These are phyloP conservation scores for Populus hybrid DNA, from an alignment of 441 rosid genomes.

Conservation along the genomic window DNA sequence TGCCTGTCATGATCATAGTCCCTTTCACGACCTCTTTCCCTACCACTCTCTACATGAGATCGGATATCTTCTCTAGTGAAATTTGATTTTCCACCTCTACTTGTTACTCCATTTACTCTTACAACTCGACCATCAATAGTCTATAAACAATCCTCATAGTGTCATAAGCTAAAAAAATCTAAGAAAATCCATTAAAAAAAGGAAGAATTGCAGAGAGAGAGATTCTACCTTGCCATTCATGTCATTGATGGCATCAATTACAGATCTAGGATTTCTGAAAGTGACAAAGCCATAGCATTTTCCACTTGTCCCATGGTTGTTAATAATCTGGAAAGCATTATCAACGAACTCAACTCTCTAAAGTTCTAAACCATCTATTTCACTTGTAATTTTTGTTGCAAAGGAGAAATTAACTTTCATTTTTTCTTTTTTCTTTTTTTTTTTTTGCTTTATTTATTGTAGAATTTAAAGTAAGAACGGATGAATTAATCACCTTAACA, in stretches of 20 bases:
- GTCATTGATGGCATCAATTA: conserved; percentile 69
- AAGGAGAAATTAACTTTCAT: not conserved
- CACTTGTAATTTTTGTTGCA: not conserved
- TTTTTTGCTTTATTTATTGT: not conserved
- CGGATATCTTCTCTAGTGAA: conserved; percentile 37
- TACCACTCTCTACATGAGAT: conserved; percentile 25
- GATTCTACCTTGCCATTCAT: conserved; percentile 79
- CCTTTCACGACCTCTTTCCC: conserved; percentile 53
- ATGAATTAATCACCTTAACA: conserved; percentile 48
- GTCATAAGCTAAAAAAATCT: conserved; percentile 8
- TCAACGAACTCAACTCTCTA: not conserved
- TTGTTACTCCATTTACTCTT: conserved; percentile 72
- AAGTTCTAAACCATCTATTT: not conserved
- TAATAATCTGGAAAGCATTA: conserved; percentile 54
- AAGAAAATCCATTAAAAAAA: not conserved
- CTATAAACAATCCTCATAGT: conserved; percentile 37
- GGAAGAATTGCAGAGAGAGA: conserved; percentile 9
- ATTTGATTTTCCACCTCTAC: conserved; percentile 58
- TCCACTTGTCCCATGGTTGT: conserved; percentile 66
- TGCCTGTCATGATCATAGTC: conserved; percentile 39
- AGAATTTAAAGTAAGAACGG: not conserved
- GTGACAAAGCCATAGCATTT: conserved; percentile 87
- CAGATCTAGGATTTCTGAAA: conserved; percentile 71
- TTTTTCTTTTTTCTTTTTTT: no score
- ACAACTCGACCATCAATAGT: conserved; percentile 67